A percentile compares a stretch with the other conserved stretches of the same genome.
These are phyloP conservation scores for Pseudozyma hubeiensis DNA, from an alignment of 1,284 basidiomycete species.

Conservation along the genomic window DNA sequence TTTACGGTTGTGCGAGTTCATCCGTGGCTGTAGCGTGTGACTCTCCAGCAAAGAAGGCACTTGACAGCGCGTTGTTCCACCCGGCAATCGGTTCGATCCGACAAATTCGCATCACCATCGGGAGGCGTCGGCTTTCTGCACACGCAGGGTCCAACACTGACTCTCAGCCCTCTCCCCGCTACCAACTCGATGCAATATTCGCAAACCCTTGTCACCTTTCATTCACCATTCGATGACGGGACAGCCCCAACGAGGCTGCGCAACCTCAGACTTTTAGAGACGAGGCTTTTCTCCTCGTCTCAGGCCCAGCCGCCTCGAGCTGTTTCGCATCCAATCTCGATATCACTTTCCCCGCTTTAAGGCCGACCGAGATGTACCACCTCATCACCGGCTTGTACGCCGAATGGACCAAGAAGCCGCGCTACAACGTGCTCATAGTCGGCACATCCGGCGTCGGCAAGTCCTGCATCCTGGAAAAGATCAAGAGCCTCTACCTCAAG, in stretches of 20 bases:
- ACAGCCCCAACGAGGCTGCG: background rate
- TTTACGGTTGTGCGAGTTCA: background rate
- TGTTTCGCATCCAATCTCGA: background rate
- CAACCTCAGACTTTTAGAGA: too few species aligned
- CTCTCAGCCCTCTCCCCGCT: background rate
- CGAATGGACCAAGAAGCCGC: slow-evolving; percentile 50
- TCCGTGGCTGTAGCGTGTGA: background rate
- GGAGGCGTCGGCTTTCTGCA: slow-evolving; percentile 21
- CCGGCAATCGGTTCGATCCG: background rate
- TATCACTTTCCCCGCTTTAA: background rate
- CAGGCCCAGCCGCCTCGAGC: background rate
- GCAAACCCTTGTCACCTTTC: background rate
- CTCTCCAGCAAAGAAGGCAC: background rate
- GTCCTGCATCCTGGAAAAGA: slow-evolving; percentile 54
- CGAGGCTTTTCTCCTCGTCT: too few species aligned
- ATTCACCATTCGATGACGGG: background rate
- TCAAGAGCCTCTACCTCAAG: slow-evolving; percentile 45
- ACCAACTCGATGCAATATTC: too few species aligned
- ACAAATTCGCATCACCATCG: slow-evolving; percentile 1
- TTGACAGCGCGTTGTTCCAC: background rate
- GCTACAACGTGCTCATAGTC: slow-evolving; percentile 52
- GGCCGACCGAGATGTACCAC: slow-evolving; percentile 33
- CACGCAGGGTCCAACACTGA: slow-evolving; percentile 1
- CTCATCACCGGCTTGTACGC: slow-evolving; percentile 44
- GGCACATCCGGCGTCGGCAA: slow-evolving; percentile 54